Evolutionary conservation across 2,329 filamentous ascomycete species (phyloP), one percentile per base, ranked within the genome.

Genomic region (Botryotinia globosa): DNA sequence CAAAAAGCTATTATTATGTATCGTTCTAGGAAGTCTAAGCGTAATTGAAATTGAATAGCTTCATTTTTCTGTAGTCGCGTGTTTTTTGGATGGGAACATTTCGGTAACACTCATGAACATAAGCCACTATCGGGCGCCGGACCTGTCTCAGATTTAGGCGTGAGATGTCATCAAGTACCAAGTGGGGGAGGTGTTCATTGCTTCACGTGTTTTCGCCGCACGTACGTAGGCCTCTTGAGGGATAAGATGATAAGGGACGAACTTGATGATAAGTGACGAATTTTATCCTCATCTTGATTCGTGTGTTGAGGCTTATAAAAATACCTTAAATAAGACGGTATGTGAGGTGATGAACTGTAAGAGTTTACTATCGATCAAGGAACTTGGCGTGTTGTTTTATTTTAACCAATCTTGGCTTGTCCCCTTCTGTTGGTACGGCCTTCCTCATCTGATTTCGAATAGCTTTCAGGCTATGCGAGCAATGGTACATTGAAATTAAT

Each of bases 51-150:
- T 39, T 54, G 65, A 56, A 37, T n/a, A 51, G 29, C 63, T 51
- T 66, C 63, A 66, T 39, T 48, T 37, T 29, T 42, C 1, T 34
- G 2, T 5, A 64, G 22, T 25, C 42, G 3, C 22, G 12, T 39
- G 32, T 20, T 66, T 39, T 8, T 29, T 10, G 9, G 6, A 29
- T 18, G 22, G 45, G 8, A 37, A n/a, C 25, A 66, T 12, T 18
- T 25, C 16, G 25, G 34, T 54, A 18, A 42, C 39, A 20, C 16
- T 22, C 29, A 3, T 65, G 18, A 56, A 34, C 34, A 32, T 67
- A 54, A 67, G 37, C 65, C 65, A 42, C 65, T 32, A 68, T 56
- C 65, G 48, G 48, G 25, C 18, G 34, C 48, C 44, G 34, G 37
- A 61, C 12, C 0, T 68, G 65, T 56, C 51, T 68, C 10, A 25